These are phyloP conservation scores for Kluyveromyces aestuarii DNA, from an alignment of 805 yeast genomes.

Conservation along the genomic window DNA sequence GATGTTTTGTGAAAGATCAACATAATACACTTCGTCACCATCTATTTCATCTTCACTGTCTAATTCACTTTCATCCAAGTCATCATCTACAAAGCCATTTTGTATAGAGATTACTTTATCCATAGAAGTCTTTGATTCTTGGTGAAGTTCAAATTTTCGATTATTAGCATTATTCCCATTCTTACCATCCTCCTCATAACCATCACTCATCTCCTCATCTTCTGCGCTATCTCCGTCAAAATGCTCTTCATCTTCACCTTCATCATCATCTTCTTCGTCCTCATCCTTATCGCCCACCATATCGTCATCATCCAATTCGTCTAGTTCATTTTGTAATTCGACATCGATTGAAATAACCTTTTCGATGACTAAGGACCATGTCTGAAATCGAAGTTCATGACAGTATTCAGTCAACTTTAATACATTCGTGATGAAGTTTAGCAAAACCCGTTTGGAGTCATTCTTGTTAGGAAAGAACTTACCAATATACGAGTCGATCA, in stretches of 20 bases:
- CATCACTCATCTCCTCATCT: slow-evolving; percentile 26
- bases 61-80: slow-evolving; percentile 24
- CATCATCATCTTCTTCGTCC: slow-evolving; percentile 27
- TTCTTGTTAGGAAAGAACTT: slow-evolving; percentile 74
- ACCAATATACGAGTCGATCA: slow-evolving; percentile 49
- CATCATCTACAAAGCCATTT: slow-evolving; percentile 26
- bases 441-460: slow-evolving; percentile 41
- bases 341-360: slow-evolving; percentile 81
- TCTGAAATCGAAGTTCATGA: slow-evolving; percentile 58
- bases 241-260: slow-evolving; percentile 22
- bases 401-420: slow-evolving; percentile 57
- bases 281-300: slow-evolving; percentile 45
- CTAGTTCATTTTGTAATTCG: slow-evolving; percentile 80
- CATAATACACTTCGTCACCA: slow-evolving; percentile 39
- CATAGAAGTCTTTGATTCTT: slow-evolving; percentile 16
- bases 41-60: slow-evolving; percentile 26
- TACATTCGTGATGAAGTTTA: slow-evolving; percentile 59
- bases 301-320: slow-evolving; percentile 72
- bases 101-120: slow-evolving; percentile 5
- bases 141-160: slow-evolving; percentile 20
- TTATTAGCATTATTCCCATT: slow-evolving; percentile 23
- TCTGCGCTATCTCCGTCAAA: slow-evolving; percentile 28
- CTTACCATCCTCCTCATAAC: slow-evolving; percentile 26
- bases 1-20: slow-evolving; percentile 40
- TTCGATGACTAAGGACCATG: slow-evolving; percentile 78